Percentiles rank a stretch among this genome's conserved stretches.
These are phyloP conservation scores for Galium porrigens DNA, from an alignment of 305 asterid species.

Conservation along the genomic window DNA sequence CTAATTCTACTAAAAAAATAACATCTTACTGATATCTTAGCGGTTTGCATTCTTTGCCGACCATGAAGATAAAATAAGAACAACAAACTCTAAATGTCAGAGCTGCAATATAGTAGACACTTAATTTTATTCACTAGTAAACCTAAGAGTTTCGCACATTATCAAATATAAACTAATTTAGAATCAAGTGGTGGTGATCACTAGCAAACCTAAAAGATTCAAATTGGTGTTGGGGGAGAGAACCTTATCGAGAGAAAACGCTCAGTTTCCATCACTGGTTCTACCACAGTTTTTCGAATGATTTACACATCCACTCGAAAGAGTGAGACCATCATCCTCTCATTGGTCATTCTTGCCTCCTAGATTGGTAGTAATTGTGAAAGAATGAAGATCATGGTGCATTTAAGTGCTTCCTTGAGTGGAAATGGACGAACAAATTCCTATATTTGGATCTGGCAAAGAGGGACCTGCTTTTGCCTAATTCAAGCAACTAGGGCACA, in stretches of 20 bases:
- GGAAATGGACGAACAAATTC: conserved; percentile 6
- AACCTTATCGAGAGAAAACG: not conserved
- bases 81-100: too few relatives aligned
- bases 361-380: not conserved
- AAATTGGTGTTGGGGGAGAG: not conserved
- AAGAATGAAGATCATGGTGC: not conserved
- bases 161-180: too few relatives aligned
- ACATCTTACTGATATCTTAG: too few relatives aligned
- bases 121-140: not conserved
- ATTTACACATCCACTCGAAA: not conserved
- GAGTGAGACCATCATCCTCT: not conserved
- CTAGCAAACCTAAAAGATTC: not conserved
- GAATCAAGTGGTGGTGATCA: not conserved
- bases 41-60: too few relatives aligned
- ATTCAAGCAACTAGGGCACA: not conserved
- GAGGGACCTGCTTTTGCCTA: not conserved
- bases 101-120: too few relatives aligned
- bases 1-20: too few relatives aligned
- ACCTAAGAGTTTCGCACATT: not conserved
- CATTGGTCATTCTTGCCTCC: not conserved
- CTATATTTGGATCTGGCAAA: not conserved
- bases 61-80: too few relatives aligned
- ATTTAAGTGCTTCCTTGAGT: not conserved
- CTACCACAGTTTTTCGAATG: not conserved
- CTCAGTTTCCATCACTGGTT: not conserved